Evolutionary conservation across 2,329 filamentous ascomycete species (phyloP).

Genomic region (Aspergillus fijiensis): DNA sequence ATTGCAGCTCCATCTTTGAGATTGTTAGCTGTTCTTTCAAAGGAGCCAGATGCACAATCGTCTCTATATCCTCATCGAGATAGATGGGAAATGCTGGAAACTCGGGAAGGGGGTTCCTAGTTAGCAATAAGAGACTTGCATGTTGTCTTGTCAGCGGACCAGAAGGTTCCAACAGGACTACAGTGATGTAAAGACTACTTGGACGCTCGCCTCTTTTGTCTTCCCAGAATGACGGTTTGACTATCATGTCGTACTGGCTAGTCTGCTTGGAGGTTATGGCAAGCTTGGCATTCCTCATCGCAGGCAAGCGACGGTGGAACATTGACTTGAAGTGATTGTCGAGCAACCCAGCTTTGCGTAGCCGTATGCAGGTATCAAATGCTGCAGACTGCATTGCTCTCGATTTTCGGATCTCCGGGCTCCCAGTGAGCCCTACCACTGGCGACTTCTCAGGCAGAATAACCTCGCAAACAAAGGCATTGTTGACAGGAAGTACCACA

Average conservation of each 20-base stretch:
- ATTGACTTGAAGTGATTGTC: slow-evolving; percentile 73
- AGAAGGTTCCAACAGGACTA: slow-evolving; percentile 60
- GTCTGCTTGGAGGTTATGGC: slow-evolving; percentile 78
- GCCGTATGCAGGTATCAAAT: slow-evolving; percentile 72
- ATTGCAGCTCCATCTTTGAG: slow-evolving; percentile 47
- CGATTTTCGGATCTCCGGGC: slow-evolving; percentile 65
- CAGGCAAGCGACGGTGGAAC: slow-evolving; percentile 69
- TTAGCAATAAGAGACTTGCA: slow-evolving; percentile 68
- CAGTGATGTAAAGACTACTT: slow-evolving; percentile 58
- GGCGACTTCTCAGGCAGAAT: slow-evolving; percentile 74
- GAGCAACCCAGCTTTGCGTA: slow-evolving; percentile 66
- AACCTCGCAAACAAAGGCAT: slow-evolving; percentile 72
- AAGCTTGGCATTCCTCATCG: slow-evolving; percentile 81
- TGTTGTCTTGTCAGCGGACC: slow-evolving; percentile 59
- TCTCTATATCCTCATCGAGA: slow-evolving; percentile 63
- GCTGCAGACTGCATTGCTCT: slow-evolving; percentile 85
- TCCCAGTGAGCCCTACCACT: slow-evolving; percentile 65
- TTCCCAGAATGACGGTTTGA: slow-evolving; percentile 76
- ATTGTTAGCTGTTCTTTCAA: slow-evolving; percentile 38
- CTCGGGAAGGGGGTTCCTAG: slow-evolving; percentile 62
- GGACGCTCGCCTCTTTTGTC: slow-evolving; percentile 48
- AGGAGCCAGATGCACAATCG: slow-evolving; percentile 55
- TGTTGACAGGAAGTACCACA: slow-evolving; percentile 56
- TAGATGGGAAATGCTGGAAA: slow-evolving; percentile 71
- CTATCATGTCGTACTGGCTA: slow-evolving; percentile 70